Evolutionary conservation across 163 green algal species (phyloP).

Genomic region (Scenedesmus sp.): DNA sequence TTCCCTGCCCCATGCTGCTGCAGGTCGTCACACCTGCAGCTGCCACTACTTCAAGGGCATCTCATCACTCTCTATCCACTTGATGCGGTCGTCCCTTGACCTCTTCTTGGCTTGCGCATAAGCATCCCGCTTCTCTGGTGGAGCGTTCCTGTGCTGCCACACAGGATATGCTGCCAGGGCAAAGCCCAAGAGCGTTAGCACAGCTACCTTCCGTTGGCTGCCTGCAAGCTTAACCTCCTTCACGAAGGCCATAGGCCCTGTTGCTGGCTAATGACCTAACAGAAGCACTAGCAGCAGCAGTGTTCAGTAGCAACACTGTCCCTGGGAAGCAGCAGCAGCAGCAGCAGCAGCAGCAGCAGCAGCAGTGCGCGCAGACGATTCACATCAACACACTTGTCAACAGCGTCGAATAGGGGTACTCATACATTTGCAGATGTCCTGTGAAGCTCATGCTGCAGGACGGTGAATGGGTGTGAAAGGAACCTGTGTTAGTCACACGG

Average conservation of each 20-base stretch:
- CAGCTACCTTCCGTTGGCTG: neutral
- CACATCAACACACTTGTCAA: neutral
- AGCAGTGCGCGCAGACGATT: neutral
- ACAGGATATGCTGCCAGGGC: slow-evolving; percentile 37
- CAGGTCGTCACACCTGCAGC: neutral
- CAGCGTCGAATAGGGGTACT: no score
- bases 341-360: neutral
- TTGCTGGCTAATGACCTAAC: neutral
- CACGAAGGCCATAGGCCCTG: slow-evolving; percentile 13
- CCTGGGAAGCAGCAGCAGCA: neutral
- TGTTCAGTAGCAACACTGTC: neutral
- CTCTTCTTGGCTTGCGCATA: slow-evolving; percentile 50
- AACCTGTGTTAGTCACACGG: neutral
- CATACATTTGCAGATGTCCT: no score
- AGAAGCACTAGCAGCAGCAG: neutral
- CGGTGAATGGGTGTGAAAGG: neutral
- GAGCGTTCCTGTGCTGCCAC: slow-evolving; percentile 10
- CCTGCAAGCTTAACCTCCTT: slow-evolving; percentile 41
- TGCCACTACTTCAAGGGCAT: slow-evolving; percentile 41
- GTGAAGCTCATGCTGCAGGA: neutral
- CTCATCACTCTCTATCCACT: slow-evolving; percentile 49
- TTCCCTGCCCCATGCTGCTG: neutral
- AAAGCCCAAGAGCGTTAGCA: slow-evolving; percentile 5
- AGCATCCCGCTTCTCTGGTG: neutral
- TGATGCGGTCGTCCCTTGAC: slow-evolving; percentile 21